Evolutionary conservation across 768 basidiomycete genomes (phyloP), one percentile per base, ranked within the genome.

Genomic region (Mycena galopus): DNA sequence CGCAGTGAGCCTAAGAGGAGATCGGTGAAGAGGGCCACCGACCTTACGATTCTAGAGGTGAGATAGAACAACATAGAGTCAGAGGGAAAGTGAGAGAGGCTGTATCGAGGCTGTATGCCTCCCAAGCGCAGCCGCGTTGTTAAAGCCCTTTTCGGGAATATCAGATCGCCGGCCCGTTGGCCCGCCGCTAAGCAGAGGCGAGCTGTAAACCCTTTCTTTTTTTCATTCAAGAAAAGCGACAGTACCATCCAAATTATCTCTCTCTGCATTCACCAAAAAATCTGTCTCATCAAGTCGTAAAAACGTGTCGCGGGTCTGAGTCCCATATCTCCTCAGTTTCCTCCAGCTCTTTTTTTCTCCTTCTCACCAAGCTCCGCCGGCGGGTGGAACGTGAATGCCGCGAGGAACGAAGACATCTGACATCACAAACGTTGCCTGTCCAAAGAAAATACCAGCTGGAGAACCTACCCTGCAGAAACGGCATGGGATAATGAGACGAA

Each of bases 271-370:
- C n/a, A n/a, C n/a, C n/a, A n/a, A n/a, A n/a, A n/a, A n/a, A n/a
- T n/a, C n/a, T n/a, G n/a, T n/a, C n/a, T n/a, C 6, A 14, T 81
- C 74, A 85, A 35, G 87, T 88, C 86, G 88, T 88, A 76, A 88
- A 90, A 35, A 86, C 82, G 78, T 87, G 89, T 65, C 87, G 84
- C n/a, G 84, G 84, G 73, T 89, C 88, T 33, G 81, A 81, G 78
- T 90, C 89, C 82, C 82, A 83, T 8, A 88, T 79, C 73, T 89
- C 88, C 25, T 68, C 74, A 9, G 72, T 68, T n/a, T 77, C 76
- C 16, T 74, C 67, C 9, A 69, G n/a, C 57, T 75, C 72, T 29
- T 78, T 75, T n/a, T 64, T 80, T 81, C 68, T 84, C 82, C 6
- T 81, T 79, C 37, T 82, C 73, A 3, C 79, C 71, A 69, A 85